Percentiles rank a stretch among this genome's conserved stretches.
Evolutionary conservation across 768 basidiomycete genomes (phyloP).

Genomic region (Boletus insuetus): DNA sequence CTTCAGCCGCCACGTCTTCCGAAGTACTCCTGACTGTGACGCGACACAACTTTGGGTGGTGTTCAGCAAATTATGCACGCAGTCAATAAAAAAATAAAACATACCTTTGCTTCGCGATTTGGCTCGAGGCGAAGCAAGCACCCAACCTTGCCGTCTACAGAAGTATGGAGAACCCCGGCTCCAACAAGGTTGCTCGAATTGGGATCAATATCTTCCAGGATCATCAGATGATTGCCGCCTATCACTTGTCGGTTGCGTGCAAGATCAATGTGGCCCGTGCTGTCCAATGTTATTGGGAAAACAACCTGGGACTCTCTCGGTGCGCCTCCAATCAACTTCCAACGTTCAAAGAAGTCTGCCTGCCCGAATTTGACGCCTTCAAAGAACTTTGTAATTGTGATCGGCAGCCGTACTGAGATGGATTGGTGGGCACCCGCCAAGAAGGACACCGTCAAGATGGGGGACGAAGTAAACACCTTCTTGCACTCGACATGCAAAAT

Average conservation of each 20-base stretch:
- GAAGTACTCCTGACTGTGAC: conserved; percentile 94
- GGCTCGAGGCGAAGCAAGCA: conserved; percentile 92
- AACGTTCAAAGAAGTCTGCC: conserved; percentile 93
- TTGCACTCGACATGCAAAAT: conserved; percentile 95
- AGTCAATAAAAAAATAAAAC: conserved; percentile 11
- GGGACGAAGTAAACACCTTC: conserved; percentile 71
- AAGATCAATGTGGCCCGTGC: conserved; percentile 70
- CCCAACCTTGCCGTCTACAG: conserved; percentile 90
- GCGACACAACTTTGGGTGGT: conserved; percentile 69
- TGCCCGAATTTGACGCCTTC: conserved; percentile 85
- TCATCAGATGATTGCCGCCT: conserved; percentile 69
- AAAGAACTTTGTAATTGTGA: conserved; percentile 88
- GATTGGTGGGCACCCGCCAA: conserved; percentile 90
- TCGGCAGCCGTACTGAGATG: conserved; percentile 78
- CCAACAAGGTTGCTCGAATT: conserved; percentile 92
- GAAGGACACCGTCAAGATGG: conserved; percentile 85
- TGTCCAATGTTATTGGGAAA: conserved; percentile 74
- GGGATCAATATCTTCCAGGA: conserved; percentile 85
- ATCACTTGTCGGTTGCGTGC: conserved; percentile 73
- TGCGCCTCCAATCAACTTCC: conserved; percentile 95
- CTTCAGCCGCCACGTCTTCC: conserved; percentile 77
- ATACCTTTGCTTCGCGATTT: conserved; percentile 91
- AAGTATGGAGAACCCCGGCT: conserved; percentile 95
- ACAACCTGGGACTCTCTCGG: conserved; percentile 89
- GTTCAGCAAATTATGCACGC: neutral